phyloP scores from a whole-genome alignment of 371 early-diverging fungal species.

The Syncephalastrum contaminatum region DNA sequence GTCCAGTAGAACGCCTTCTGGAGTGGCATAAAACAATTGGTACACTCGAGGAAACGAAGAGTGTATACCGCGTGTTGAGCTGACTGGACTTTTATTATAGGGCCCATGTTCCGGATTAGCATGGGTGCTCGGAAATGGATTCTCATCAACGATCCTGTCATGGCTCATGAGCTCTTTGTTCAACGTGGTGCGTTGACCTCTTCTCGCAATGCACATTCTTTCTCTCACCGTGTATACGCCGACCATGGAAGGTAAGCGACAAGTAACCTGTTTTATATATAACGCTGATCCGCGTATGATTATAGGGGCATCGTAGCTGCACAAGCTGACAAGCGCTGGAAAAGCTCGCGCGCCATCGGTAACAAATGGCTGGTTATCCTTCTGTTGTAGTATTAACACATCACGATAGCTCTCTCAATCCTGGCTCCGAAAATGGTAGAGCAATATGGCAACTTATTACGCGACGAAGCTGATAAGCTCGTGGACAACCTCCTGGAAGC shows the following conservation, averaged over 20 bases:
- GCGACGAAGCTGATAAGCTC: constrained; percentile 1
- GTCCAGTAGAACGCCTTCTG: constrained; percentile 6
- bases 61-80: background rate
- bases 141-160: constrained; percentile 15
- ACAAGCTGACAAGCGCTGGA: constrained; percentile 10
- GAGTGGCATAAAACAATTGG: constrained; percentile 13
- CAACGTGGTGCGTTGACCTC: constrained; percentile 11
- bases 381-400: background rate
- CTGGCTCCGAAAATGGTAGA: constrained; percentile 12
- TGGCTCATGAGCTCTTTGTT: constrained; percentile 24
- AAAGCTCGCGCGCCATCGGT: constrained; percentile 10
- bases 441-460: background rate
- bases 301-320: constrained; percentile 13
- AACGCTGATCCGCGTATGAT: background rate
- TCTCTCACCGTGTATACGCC: constrained; percentile 17
- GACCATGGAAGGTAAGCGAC: constrained; percentile 15
- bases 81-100: background rate
- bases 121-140: constrained; percentile 18
- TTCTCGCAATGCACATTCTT: constrained; percentile 11
- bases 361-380: background rate
- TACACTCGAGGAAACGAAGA: background rate
- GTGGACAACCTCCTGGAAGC: background rate
- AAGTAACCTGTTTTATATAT: background rate
- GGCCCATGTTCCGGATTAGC: constrained; percentile 13
- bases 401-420: constrained; percentile 5